phyloP scores from a whole-genome alignment of 2,329 filamentous ascomycete genomes.

The Ilyonectria destructans region DNA sequence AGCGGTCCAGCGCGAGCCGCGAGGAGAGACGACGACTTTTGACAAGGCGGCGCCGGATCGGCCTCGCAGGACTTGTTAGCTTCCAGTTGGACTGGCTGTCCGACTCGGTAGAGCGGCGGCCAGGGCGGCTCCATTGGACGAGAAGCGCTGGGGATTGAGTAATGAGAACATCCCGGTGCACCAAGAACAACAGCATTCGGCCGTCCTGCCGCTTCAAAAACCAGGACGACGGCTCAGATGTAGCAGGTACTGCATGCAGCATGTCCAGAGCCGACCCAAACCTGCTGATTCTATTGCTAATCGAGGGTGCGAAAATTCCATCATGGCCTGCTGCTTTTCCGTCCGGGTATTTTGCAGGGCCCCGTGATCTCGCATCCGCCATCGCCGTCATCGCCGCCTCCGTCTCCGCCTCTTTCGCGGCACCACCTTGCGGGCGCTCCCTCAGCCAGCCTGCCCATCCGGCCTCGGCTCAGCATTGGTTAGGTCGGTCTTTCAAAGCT shows the following conservation, averaged over 20 bases:
- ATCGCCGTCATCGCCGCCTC: slow-evolving; percentile 19
- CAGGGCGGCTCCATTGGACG: slow-evolving; percentile 50
- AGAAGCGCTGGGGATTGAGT: slow-evolving; percentile 52
- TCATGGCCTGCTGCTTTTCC: neutral
- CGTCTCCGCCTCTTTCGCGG: slow-evolving; percentile 25
- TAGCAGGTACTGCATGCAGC: slow-evolving; percentile 14
- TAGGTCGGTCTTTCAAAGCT: neutral
- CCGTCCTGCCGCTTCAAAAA: slow-evolving; percentile 16
- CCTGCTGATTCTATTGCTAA: slow-evolving; percentile 13
- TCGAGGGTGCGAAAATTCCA: slow-evolving; percentile 3
- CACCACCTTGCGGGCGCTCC: slow-evolving; percentile 7
- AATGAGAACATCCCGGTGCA: slow-evolving; percentile 54
- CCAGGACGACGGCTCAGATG: slow-evolving; percentile 12
- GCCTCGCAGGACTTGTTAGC: slow-evolving; percentile 6
- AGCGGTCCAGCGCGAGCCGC: slow-evolving; percentile 24
- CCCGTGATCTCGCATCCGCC: slow-evolving; percentile 25
- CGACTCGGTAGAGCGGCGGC: neutral
- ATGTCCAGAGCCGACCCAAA: slow-evolving; percentile 2
- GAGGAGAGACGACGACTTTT: slow-evolving; percentile 33
- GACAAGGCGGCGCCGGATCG: slow-evolving; percentile 43
- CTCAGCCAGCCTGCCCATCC: slow-evolving; percentile 3
- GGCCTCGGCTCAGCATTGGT: neutral
- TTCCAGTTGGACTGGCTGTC: no score
- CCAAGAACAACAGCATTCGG: slow-evolving; percentile 12
- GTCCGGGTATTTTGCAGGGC: slow-evolving; percentile 6